Percentiles rank a stretch among this genome's conserved stretches.
These are phyloP conservation scores for Starmerella etchellsii DNA, from an alignment of 805 yeast genomes.

Conservation along the genomic window DNA sequence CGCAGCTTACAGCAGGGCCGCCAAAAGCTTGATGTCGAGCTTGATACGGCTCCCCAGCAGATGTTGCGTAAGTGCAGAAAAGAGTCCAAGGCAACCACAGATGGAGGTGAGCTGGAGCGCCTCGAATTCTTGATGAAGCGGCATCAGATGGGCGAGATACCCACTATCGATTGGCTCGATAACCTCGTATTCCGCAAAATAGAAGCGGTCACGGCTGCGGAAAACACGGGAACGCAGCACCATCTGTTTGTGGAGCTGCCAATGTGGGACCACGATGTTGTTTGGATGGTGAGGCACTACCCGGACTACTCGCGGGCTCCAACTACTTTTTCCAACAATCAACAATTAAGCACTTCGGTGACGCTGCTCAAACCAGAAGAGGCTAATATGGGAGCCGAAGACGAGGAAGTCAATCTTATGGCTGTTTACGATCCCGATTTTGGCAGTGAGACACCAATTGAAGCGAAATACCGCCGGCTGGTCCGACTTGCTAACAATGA, in stretches of 20 bases:
- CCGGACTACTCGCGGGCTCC: slow-evolving; percentile 18
- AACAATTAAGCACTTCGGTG: slow-evolving; percentile 22
- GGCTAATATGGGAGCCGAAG: slow-evolving; percentile 6
- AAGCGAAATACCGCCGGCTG: slow-evolving; percentile 68
- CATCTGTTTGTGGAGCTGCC: slow-evolving; percentile 44
- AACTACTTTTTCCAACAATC: slow-evolving; percentile 19
- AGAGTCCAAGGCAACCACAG: neutral
- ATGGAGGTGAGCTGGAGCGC: slow-evolving; percentile 32
- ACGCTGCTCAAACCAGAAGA: slow-evolving; percentile 11
- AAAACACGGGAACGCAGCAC: slow-evolving; percentile 19
- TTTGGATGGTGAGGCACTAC: slow-evolving; percentile 40
- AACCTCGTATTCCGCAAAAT: slow-evolving; percentile 45
- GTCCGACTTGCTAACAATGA: slow-evolving; percentile 70
- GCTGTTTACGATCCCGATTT: slow-evolving; percentile 59
- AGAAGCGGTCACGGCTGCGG: slow-evolving; percentile 27
- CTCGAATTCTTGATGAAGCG: slow-evolving; percentile 43
- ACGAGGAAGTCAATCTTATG: slow-evolving; percentile 20
- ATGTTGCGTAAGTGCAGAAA: neutral
- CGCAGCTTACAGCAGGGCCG: slow-evolving; percentile 59
- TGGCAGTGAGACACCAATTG: slow-evolving; percentile 65
- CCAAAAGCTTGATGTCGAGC: slow-evolving; percentile 36
- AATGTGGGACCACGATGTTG: slow-evolving; percentile 59
- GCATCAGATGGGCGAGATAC: slow-evolving; percentile 56
- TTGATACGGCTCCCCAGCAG: slow-evolving; percentile 8
- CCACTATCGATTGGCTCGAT: slow-evolving; percentile 62